Percentiles rank a stretch among this genome's conserved stretches.
These are phyloP conservation scores for Shiraia bambusicola DNA, from an alignment of 2,329 filamentous ascomycete species.

Conservation along the genomic window DNA sequence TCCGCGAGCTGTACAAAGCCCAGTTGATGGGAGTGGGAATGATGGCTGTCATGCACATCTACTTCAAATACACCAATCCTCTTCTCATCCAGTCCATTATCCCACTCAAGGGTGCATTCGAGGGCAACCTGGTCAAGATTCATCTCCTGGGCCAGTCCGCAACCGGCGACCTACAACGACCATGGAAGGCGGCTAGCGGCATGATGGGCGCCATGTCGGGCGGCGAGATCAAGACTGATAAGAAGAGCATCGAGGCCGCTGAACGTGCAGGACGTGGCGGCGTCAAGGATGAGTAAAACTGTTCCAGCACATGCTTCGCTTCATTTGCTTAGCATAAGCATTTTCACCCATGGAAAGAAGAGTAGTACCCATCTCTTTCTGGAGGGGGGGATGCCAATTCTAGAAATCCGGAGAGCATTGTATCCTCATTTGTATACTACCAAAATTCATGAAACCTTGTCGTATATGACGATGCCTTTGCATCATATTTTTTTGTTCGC, in stretches of 20 bases:
- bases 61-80: slow-evolving; percentile 99
- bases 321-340: no score
- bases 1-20: slow-evolving; percentile 80
- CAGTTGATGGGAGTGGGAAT: slow-evolving; percentile 96
- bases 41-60: slow-evolving; percentile 98
- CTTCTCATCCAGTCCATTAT: slow-evolving; percentile 98
- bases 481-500: no score
- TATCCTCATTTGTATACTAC: no score
- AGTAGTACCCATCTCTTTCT: no score
- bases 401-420: no score
- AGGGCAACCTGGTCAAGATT: slow-evolving; percentile 95
- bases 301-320: no score
- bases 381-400: no score
- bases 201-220: slow-evolving; percentile 79
- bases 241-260: slow-evolving; percentile 58
- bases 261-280: slow-evolving; percentile 54
- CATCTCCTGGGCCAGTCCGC: slow-evolving; percentile 86
- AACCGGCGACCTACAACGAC: slow-evolving; percentile 86
- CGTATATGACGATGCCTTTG: no score
- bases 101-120: slow-evolving; percentile 91
- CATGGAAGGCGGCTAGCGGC: slow-evolving; percentile 84
- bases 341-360: no score
- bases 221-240: slow-evolving; percentile 78
- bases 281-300: slow-evolving; percentile 54
- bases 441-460: no score